Evolutionary conservation across 1,284 basidiomycete species (phyloP), one percentile per base, ranked within the genome.

Genomic region (Rhodotorula sp.): DNA sequence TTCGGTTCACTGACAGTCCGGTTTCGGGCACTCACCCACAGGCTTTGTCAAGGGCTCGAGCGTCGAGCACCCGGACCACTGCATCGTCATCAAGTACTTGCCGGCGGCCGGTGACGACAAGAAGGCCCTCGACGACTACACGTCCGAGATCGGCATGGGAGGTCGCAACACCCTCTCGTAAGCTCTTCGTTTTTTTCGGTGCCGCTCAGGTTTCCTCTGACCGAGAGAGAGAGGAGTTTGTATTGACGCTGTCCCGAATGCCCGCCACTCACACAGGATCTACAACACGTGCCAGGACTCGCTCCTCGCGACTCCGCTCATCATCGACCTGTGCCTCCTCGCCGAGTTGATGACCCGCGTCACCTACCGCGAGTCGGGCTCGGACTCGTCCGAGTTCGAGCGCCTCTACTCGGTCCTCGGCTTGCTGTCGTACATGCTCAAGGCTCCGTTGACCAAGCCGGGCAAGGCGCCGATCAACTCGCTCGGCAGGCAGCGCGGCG

Each of bases 221-320:
- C 8, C 19, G 15, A 55, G 34, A 34, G 34, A 34, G 34, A 43
- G 38, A 14, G 38, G 2, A 43, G 10, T 5, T 5, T 4, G 21
- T 23, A 31, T 52, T 14, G 55, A 50, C 38, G n/a, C 21, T 48
- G 26, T 6, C 21, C 21, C 56, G 52, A 28, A 38, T 58, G 5
- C 10, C 19, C 48, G 89, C 88, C 75, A 90, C 58, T 5, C 88
- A 6, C 90, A 92, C 84, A 92, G 91, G 83, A 94, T 95, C 83
- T 95, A 94, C 87, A 95, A 95, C 83, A 90, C 93, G 83, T 97
- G 94, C 85, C 93, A 90, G 88, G 95, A 99, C 83, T 97, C 95
- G 49, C 86, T 98, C 68, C 87, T 99, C 72, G 95, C 97, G 60
- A 95, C 94, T 61, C 95, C 95, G 18, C 87, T 99, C 77, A 95